A percentile compares a stretch with the other conserved stretches of the same genome.
phyloP scores from a whole-genome alignment of 2,329 filamentous ascomycete species.

The Arthrinium phaeospermum region DNA sequence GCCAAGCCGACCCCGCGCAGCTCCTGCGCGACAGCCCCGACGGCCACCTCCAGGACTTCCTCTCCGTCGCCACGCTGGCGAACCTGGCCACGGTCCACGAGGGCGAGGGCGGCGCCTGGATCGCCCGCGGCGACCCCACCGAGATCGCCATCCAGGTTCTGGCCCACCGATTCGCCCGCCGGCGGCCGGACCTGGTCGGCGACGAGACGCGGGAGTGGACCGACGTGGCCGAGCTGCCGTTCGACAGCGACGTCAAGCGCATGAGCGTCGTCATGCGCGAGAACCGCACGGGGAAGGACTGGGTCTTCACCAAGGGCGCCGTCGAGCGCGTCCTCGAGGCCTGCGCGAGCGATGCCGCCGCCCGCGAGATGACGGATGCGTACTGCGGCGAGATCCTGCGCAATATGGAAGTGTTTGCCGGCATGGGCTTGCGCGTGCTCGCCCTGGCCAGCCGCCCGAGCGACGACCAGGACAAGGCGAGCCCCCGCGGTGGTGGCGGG shows the following conservation, averaged over 20 bases:
- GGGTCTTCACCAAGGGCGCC: slow-evolving; percentile 64
- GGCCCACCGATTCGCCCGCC: slow-evolving; percentile 68
- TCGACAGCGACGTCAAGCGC: slow-evolving; percentile 75
- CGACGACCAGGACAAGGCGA: slow-evolving; percentile 47
- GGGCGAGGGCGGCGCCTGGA: slow-evolving; percentile 53
- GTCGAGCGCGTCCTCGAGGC: slow-evolving; percentile 70
- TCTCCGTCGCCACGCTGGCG: slow-evolving; percentile 64
- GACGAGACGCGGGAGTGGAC: slow-evolving; percentile 51
- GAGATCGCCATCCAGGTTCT: slow-evolving; percentile 78
- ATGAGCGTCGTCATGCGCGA: slow-evolving; percentile 72
- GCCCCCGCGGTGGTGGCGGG: slow-evolving; percentile 9
- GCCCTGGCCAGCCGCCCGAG: slow-evolving; percentile 62
- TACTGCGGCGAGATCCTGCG: slow-evolving; percentile 58
- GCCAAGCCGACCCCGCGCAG: slow-evolving; percentile 26
- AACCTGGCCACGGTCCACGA: slow-evolving; percentile 56
- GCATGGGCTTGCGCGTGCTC: slow-evolving; percentile 66
- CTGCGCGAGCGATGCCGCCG: slow-evolving; percentile 55
- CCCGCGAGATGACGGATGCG: slow-evolving; percentile 49
- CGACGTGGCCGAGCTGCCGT: slow-evolving; percentile 70
- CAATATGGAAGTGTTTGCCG: slow-evolving; percentile 67
- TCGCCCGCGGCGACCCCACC: slow-evolving; percentile 68
- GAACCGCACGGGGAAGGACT: slow-evolving; percentile 39
- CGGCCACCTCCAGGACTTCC: slow-evolving; percentile 55
- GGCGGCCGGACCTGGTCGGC: slow-evolving; percentile 57
- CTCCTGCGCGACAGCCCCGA: slow-evolving; percentile 49